Evolutionary conservation across 345 rosid species (phyloP).

Genomic region (Pugionium dolabratum): DNA sequence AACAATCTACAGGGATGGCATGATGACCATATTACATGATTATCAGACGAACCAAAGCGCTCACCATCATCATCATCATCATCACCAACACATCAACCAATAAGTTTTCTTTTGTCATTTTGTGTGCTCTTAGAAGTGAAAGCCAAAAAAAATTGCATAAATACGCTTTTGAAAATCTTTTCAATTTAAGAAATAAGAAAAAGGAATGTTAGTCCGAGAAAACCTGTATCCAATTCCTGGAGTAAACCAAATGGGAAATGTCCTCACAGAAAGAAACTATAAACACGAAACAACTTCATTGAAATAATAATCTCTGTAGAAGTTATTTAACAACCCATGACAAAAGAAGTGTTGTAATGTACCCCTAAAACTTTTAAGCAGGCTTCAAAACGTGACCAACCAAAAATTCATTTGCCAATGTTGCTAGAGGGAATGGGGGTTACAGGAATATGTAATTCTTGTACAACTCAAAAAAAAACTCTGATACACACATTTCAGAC

Average conservation of each 20-base stretch:
- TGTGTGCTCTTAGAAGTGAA: constrained; percentile 8
- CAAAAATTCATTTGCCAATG: constrained; percentile 26
- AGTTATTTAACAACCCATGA: constrained; percentile 29
- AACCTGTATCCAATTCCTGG: constrained; percentile 1
- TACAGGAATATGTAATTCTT: constrained; percentile 27
- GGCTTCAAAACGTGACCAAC: constrained; percentile 41
- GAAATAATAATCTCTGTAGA: constrained; percentile 30
- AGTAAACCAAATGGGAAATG: constrained; percentile 10
- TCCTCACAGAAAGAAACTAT: constrained; percentile 11
- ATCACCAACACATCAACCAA: constrained; percentile 47
- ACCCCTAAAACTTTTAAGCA: constrained; percentile 39
- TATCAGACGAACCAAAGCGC: constrained; percentile 40
- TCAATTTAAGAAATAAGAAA: constrained; percentile 8
- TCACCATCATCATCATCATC: constrained; percentile 45
- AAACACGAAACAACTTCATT: constrained; percentile 1
- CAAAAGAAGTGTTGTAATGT: constrained; percentile 36
- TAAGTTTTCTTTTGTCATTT: not conserved
- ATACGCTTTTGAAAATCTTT: constrained; percentile 15
- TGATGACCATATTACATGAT: constrained; percentile 45
- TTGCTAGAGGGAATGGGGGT: constrained; percentile 33
- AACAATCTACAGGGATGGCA: constrained; percentile 51
- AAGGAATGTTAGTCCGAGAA: constrained; percentile 14
- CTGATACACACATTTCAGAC: constrained; percentile 26
- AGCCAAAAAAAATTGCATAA: constrained; percentile 14
- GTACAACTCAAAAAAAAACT: constrained; percentile 20